Base-by-base conservation (phyloP, 1,284 basidiomycete species). In the Trichosporon sp. region DNA sequence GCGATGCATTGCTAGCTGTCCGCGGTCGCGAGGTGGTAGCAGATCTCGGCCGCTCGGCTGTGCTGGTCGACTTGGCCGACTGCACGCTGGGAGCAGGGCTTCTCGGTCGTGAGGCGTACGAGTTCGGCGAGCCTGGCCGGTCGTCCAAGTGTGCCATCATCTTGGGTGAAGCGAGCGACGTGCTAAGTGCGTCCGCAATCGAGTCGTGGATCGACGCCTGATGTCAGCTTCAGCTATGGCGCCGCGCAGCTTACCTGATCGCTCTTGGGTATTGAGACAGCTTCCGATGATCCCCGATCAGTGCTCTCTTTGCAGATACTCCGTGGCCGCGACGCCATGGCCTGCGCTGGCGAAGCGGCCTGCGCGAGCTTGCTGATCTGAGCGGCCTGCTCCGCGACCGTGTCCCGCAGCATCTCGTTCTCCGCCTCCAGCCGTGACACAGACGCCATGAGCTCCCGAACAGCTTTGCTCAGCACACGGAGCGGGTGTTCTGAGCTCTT, bases 371-470 rank as follows among this genome's bases (percentile, higher is more conserved):
- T 31, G 25, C 40, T 44, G 5, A 31, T 44, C 49, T 54, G 49
- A 25, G 27, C 14, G 25, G 36, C 49, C 27, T 54, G 49, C 27
- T 54, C 49, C 13, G 49, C 49, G 14, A 54, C 25, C 5, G 64
- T 58, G 32, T 52, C 54, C 25, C 67, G 44, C 32, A 76, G 58
- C 23, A 32, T 19, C 49, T 64, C 70, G 59, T 79, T 79, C 71
- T 79, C 76, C 23, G 65, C 61, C 58, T 75, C 70, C 10, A 79
- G 64, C 44, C 61, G 62, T 16, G 62, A 69, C 4, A 75, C 66
- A 2, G 65, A 63, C 56, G 77, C 77, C 21, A 66, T 65, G 33
- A 78, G 60, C 59, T 77, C 76, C 16, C 72, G 65, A n/a, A 79
- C 70, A 6, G 75, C 74, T 21, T 73, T 59, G 19, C 69, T 68